A percentile compares a stretch with the other conserved stretches of the same genome.
Conservation (phyloP, 305 asterid species). For the Solanum chacoense region DNA sequence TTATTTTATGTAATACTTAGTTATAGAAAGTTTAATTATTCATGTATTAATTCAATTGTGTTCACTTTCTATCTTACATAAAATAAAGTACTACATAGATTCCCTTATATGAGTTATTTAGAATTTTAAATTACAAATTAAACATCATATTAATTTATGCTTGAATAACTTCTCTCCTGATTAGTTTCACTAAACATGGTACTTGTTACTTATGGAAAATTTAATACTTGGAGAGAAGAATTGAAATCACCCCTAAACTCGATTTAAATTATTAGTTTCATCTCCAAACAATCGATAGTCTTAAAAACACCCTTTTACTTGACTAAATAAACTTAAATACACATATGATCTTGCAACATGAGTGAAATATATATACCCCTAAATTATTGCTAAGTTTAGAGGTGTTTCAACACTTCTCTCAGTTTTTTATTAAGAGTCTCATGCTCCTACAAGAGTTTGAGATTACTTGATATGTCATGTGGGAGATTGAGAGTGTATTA, state of each 20-base stretch:
- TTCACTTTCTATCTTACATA: not conserved
- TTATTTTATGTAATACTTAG: not conserved
- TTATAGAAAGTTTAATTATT: not conserved
- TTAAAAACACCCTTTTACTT: no score
- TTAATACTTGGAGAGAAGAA: no score
- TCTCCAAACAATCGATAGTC: no score
- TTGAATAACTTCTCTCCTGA: not conserved
- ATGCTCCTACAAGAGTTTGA: not conserved
- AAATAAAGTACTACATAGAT: not conserved
- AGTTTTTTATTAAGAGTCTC: no score
- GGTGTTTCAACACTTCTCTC: no score
- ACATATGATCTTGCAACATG: not conserved
- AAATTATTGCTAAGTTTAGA: no score
- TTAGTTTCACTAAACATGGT: not conserved
- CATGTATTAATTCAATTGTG: not conserved
- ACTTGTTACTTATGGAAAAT: no score
- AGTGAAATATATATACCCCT: not conserved
- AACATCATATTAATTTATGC: not conserved
- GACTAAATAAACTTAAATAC: not conserved
- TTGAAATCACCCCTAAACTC: not conserved
- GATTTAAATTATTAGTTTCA: no score
- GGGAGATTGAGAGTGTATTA: rapidly evolving
- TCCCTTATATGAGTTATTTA: not conserved
- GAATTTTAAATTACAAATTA: not conserved
- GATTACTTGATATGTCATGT: no score